These are phyloP conservation scores for Penicillium soppii DNA, from an alignment of 495 filamentous ascomycete genomes.

Conservation along the genomic window DNA sequence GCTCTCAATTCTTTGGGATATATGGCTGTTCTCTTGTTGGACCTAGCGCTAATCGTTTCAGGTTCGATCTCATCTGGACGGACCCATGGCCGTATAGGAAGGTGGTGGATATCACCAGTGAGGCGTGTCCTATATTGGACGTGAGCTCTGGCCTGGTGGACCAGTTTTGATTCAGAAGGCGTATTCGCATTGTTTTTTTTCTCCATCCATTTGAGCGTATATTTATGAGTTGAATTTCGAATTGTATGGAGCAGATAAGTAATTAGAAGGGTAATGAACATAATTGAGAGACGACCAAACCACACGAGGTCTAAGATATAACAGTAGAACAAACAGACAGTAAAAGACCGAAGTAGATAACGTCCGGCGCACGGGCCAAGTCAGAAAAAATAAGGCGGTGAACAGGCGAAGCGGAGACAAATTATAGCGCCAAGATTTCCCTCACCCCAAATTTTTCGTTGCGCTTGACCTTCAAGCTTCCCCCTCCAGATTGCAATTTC, in stretches of 20 bases:
- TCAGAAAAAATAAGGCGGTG: constrained; percentile 30
- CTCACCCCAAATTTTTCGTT: constrained; percentile 42
- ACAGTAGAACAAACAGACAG: background rate
- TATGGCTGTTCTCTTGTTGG: background rate
- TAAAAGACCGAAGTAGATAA: constrained; percentile 1
- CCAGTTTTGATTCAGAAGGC: constrained; percentile 12
- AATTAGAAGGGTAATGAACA: background rate
- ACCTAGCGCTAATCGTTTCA: constrained; percentile 13
- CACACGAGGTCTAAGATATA: background rate
- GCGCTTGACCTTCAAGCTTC: constrained; percentile 11
- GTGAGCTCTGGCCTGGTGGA: constrained; percentile 7
- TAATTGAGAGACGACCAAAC: background rate
- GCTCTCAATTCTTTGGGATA: background rate
- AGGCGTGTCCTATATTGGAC: constrained; percentile 47
- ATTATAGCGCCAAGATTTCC: constrained; percentile 40
- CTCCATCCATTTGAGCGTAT: background rate
- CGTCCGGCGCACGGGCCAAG: constrained; percentile 16
- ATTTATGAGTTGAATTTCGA: background rate
- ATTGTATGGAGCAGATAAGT: too few species aligned
- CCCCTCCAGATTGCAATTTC: constrained; percentile 12
- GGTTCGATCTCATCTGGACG: constrained; percentile 52
- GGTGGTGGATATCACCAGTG: constrained; percentile 35
- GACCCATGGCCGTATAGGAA: constrained; percentile 39
- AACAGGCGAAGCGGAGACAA: constrained; percentile 38
- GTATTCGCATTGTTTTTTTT: background rate